Evolutionary conservation across 2,329 filamentous ascomycete genomes (phyloP), one percentile per base, ranked within the genome.

Genomic region (Calonectria hongkongensis): DNA sequence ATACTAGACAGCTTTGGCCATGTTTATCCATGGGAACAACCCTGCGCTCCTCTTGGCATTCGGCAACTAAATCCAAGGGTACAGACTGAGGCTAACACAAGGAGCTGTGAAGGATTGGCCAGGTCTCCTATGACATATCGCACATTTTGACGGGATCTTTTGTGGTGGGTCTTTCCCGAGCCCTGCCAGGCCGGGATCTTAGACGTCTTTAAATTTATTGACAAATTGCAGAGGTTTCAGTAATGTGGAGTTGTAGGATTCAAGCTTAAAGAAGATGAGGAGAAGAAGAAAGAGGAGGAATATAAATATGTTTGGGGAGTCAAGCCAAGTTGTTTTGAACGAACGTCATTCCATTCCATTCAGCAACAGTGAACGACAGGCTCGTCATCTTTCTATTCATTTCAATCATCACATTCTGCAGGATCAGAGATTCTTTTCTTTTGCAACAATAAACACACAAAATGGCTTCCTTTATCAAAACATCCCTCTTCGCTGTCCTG

Each of bases 401-500:
- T 63, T 45, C 25, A 63, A 28, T 5, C 16, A 33, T 47, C 13
- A n/a, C n/a, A 16, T 51, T n/a, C 54, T 60, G 54, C 54, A 60
- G 54, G 54, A 41, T 21, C 54, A 60, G 54, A 60, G 39, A 36
- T 39, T 16, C 12, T 36, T 36, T 36, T 36, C 10, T 36, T 36
- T 12, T 60, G 41, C 25, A 43, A 27, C 6, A 30, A 18, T 3
- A 39, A 18, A 12, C 15, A 16, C 58, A 43, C 28, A 45, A 43
- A 16, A 63, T 63, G 58, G 30, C 41, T 63, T 9, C 58, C 27
- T n/a, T 63, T 13, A 45, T 63, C 27, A 63, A 47, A 36, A 47
- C 12, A 3, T 2, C 58, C 5, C 27, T 63, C 2, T 63, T 63
- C 41, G 25, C 41, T n/a, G 41, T 9, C 7, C 28, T 63, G 41